Conservation (phyloP, 2,329 filamentous ascomycete genomes). For the Neofusicoccum umdonicola region DNA sequence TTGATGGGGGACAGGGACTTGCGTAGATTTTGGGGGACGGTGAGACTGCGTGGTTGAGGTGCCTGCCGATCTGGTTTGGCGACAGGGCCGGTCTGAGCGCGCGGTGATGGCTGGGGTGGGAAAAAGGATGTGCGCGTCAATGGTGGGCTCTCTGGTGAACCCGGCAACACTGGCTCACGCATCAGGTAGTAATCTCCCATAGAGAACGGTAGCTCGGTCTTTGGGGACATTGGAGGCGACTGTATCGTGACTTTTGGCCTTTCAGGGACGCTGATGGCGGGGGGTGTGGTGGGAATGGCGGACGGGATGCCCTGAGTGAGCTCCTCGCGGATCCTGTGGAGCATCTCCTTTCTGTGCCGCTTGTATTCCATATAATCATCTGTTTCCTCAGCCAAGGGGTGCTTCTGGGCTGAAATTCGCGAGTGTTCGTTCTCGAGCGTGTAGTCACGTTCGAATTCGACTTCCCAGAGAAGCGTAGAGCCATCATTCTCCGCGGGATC, state of each 20-base stretch:
- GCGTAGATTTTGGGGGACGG: neutral
- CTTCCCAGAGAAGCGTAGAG: slow-evolving; percentile 35
- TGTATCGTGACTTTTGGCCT: neutral
- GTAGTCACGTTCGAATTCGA: slow-evolving; percentile 37
- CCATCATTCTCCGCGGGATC: slow-evolving; percentile 20
- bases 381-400: slow-evolving; percentile 44
- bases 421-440: slow-evolving; percentile 29
- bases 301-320: neutral
- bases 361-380: slow-evolving; percentile 52
- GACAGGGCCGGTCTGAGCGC: neutral
- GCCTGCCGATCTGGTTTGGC: neutral
- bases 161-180: neutral
- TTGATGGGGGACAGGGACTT: neutral
- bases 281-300: neutral
- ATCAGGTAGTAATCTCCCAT: neutral
- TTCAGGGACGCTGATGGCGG: neutral
- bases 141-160: neutral
- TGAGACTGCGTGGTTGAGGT: neutral
- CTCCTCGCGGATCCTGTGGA: neutral
- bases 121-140: neutral
- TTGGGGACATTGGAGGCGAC: neutral
- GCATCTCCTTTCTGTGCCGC: slow-evolving; percentile 26
- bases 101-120: neutral
- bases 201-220: neutral
- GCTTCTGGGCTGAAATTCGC: slow-evolving; percentile 31